Evolutionary conservation across 371 early-diverging fungal species (phyloP), one percentile per base, ranked within the genome.

Genomic region (Nematocida displodere): DNA sequence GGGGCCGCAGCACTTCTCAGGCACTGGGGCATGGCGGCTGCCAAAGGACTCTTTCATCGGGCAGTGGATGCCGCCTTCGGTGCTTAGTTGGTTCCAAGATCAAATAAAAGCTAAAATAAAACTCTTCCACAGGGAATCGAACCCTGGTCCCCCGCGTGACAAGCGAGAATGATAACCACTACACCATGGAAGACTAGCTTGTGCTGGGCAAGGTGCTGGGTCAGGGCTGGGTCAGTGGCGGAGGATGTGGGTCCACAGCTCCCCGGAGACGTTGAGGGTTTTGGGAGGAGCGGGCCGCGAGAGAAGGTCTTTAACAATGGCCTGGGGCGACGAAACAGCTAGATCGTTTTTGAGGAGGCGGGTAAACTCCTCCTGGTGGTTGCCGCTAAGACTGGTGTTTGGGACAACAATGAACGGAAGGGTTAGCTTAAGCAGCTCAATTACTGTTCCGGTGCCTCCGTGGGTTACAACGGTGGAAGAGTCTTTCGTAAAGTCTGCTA

Each of bases 71-170:
- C n/a, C n/a, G n/a, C n/a, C n/a, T n/a, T n/a, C n/a, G n/a, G n/a
- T n/a, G n/a, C n/a, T n/a, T n/a, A n/a, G n/a, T n/a, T n/a, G n/a
- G n/a, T n/a, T n/a, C n/a, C n/a, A n/a, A n/a, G n/a, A n/a, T n/a
- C n/a, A n/a, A n/a, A n/a, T n/a, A n/a, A n/a, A n/a, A n/a, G n/a
- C n/a, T n/a, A n/a, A n/a, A n/a, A n/a, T n/a, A 66, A 64, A 79
- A 36, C 80, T 80, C 80, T 80, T 78, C 76, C 80, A 80, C 80
- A 77, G 80, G 80, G 80, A 80, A 71, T 80, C 80, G 80, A 80
- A 80, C 80, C 77, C 80, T 77, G 80, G 80, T 75, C 80, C 77
- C 80, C 80, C 77, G 80, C 80, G 80, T 80, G 80, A 80, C 80
- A 80, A 77, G 68, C 80, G 77, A 77, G 71, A 71, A 80, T 80